Percentiles rank a stretch among this genome's conserved stretches.
Conservation (phyloP, 345 rosid genomes). For the Sonneratia alba region DNA sequence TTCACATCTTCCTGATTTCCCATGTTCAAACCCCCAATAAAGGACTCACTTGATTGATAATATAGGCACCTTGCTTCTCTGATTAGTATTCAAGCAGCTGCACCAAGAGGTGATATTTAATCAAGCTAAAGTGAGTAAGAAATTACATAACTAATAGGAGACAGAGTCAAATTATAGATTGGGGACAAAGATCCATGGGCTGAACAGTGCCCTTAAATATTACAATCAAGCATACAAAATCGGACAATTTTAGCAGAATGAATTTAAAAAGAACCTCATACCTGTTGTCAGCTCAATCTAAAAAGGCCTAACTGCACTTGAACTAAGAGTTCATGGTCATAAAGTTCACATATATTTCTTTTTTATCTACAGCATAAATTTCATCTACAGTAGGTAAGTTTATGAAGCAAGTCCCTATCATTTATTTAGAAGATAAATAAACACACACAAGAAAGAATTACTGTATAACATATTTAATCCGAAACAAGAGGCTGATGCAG, state of each 20-base stretch:
- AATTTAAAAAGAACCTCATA: background rate
- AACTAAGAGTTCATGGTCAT: background rate
- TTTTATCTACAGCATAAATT: background rate
- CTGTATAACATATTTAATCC: background rate
- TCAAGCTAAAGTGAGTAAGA: background rate
- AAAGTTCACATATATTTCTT: background rate
- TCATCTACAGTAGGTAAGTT: background rate
- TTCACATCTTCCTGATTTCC: slow-evolving; percentile 72
- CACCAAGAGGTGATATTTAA: background rate
- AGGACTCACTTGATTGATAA: background rate
- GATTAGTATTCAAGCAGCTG: background rate
- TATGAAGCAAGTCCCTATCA: background rate
- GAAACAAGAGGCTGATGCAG: too few species aligned
- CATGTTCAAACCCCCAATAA: slow-evolving; percentile 37
- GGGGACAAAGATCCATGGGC: background rate
- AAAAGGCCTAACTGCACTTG: too few species aligned
- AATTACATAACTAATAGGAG: background rate
- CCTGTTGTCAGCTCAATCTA: background rate
- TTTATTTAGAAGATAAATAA: background rate
- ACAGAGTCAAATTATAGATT: background rate
- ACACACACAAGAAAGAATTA: background rate
- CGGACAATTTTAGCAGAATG: too few species aligned
- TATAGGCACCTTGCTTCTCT: background rate
- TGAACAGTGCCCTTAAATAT: background rate
- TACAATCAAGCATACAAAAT: background rate